A percentile compares a stretch with the other conserved stretches of the same genome.
Evolutionary conservation across 805 yeast genomes (phyloP).

Genomic region (Metschnikowia santaceciliae): DNA sequence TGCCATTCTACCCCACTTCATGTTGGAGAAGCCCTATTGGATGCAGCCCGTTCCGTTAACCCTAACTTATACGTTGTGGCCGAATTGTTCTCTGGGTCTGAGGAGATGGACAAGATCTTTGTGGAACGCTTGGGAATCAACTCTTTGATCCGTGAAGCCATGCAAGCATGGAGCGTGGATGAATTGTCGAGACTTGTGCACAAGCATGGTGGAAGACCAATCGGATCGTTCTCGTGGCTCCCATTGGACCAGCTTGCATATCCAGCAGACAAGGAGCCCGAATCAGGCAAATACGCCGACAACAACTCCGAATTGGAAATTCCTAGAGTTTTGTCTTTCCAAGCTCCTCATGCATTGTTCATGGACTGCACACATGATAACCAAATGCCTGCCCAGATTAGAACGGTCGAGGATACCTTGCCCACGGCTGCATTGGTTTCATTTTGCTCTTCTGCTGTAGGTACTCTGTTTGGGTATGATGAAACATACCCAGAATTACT

Average conservation of each 20-base stretch:
- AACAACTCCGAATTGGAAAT: constrained; percentile 61
- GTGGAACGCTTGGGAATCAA: constrained; percentile 89
- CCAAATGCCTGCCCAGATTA: constrained; percentile 80
- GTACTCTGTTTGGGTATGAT: constrained; percentile 91
- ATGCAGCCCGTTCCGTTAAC: constrained; percentile 78
- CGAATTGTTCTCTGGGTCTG: constrained; percentile 90
- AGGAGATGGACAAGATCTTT: constrained; percentile 81
- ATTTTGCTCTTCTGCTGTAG: constrained; percentile 88
- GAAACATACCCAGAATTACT: constrained; percentile 82
- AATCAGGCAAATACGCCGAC: constrained; percentile 20
- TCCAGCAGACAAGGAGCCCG: constrained; percentile 49
- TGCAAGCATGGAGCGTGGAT: constrained; percentile 90
- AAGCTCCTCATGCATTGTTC: constrained; percentile 87
- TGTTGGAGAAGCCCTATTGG: constrained; percentile 86
- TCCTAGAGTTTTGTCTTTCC: constrained; percentile 60
- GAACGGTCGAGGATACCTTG: constrained; percentile 90
- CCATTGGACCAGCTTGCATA: constrained; percentile 73
- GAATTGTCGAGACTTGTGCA: constrained; percentile 86
- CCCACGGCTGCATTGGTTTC: constrained; percentile 95
- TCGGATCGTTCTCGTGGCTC: constrained; percentile 82
- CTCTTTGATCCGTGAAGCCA: constrained; percentile 89
- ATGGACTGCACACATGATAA: constrained; percentile 99
- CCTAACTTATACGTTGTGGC: constrained; percentile 92
- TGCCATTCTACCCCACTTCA: constrained; percentile 96
- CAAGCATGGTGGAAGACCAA: constrained; percentile 91